phyloP scores from a whole-genome alignment of 345 rosid species.

The Draba incana region DNA sequence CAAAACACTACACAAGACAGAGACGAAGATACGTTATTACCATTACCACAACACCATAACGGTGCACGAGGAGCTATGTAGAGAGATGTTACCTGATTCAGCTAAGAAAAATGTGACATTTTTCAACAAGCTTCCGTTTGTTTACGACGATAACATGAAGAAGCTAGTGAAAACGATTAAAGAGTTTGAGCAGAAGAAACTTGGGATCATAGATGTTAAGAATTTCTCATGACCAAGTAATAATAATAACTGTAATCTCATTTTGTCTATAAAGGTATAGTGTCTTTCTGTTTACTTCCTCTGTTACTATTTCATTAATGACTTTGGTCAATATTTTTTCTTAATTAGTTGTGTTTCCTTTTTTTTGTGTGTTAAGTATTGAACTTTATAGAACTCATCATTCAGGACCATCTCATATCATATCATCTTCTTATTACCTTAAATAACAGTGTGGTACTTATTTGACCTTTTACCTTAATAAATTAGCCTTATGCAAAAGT shows the following conservation, averaged over 20 bases:
- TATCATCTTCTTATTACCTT: neutral
- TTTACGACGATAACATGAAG: constrained; percentile 74
- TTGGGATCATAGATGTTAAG: constrained; percentile 27
- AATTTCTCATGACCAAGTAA: constrained; percentile 37
- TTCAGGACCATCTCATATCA: too few relatives aligned
- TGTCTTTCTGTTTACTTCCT: constrained; percentile 26
- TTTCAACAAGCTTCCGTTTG: constrained; percentile 63
- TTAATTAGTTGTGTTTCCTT: constrained; percentile 6
- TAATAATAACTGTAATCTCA: neutral
- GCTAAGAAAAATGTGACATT: constrained; percentile 56
- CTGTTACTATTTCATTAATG: constrained; percentile 41
- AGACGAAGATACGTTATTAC: constrained; percentile 70
- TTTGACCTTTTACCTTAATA: neutral
- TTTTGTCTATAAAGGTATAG: constrained; percentile 45
- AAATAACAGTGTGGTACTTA: constrained; percentile 6
- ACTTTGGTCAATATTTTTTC: constrained; percentile 21
- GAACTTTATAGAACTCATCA: neutral
- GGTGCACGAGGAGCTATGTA: constrained; percentile 63
- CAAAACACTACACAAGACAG: constrained; percentile 75
- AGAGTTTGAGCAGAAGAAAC: constrained; percentile 59
- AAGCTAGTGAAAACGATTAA: constrained; percentile 59
- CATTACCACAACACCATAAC: constrained; percentile 82
- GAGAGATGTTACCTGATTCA: constrained; percentile 55
- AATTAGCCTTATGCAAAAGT: neutral
- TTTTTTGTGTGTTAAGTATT: neutral